Base-by-base conservation (phyloP, 306 rosid genomes). In the Argentina anserina region DNA sequence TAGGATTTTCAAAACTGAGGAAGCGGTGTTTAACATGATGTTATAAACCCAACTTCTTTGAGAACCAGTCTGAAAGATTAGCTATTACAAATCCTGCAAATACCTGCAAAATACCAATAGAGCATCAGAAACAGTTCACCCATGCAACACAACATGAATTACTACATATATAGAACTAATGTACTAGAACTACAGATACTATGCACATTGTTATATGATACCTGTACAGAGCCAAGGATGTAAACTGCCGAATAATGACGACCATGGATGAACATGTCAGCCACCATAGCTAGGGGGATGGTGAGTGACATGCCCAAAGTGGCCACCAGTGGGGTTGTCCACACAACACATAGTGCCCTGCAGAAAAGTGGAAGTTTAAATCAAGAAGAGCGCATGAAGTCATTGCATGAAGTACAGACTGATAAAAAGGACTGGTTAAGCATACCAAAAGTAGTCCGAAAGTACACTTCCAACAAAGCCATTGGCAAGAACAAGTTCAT, bases 251-350 rank as follows among this genome's bases (percentile, higher is more conserved):
- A 94, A 83, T 91, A 94, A 70, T 89, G 99, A 71, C 96, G 97
- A 46, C 96, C 97, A 23, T 95, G 99, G 86, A 94, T 88, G 42
- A 94, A 39, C 96, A 94, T 95, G 84, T 95, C 99, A 39, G 99
- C 99, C 82, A 91, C 63, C 99, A 95, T 95, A 56, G 99, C 99
- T 11, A 95, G 96, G 47, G 99, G 99, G 72, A 95, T 95, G 73
- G 99, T 95, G 76, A 95, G 99, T 14, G 99, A 91, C 97, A 91
- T 91, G 85, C 99, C 99, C 86, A 95, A 79, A 45, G 97, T 95
- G 79, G 99, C 99, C 75, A 95, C 99, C 45, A 95, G 84, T 29
- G 99, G 97, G 56, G 99, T 95, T 67, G 99, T 95, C 99, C 99
- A 95, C 45, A 95, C 97, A 72, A 95, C 97, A 76, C 97, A 85